These are phyloP conservation scores for Lodderomyces elongisporus DNA, from an alignment of 1,139 yeast species.

Conservation along the genomic window DNA sequence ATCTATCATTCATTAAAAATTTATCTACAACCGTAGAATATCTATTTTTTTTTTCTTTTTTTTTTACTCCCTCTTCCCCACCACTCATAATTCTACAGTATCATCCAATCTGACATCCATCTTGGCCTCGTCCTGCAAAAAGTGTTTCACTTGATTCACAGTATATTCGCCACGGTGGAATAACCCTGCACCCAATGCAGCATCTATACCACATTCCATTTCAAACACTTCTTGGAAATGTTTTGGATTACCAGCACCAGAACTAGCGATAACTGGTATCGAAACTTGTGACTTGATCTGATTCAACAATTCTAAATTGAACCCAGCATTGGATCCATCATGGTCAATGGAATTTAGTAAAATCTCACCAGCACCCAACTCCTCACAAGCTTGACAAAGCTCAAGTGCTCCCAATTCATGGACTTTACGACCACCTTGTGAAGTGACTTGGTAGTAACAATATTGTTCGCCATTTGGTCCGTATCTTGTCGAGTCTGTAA, in stretches of 20 bases:
- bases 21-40: no score
- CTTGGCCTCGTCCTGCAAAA: conserved; percentile 74
- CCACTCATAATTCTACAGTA: conserved; percentile 50
- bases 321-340: conserved; percentile 93
- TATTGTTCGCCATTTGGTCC: conserved; percentile 86
- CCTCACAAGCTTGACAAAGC: conserved; percentile 82
- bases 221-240: conserved; percentile 86
- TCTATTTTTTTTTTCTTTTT: no score
- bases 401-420: conserved; percentile 92
- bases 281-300: conserved; percentile 72
- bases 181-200: conserved; percentile 97
- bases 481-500: conserved; percentile 39
- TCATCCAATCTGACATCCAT: conserved; percentile 94
- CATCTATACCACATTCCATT: conserved; percentile 74
- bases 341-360: conserved; percentile 89
- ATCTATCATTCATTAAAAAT: no score
- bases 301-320: conserved; percentile 73
- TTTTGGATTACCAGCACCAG: conserved; percentile 91
- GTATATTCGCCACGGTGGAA: conserved; percentile 92
- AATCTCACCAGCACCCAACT: conserved; percentile 95
- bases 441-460: conserved; percentile 93
- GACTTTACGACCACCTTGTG: conserved; percentile 89
- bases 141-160: conserved; percentile 75
- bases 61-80: no score
- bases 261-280: conserved; percentile 93